Base-by-base conservation (phyloP, 2,329 filamentous ascomycete genomes). In the Hymenoscyphus repandus region DNA sequence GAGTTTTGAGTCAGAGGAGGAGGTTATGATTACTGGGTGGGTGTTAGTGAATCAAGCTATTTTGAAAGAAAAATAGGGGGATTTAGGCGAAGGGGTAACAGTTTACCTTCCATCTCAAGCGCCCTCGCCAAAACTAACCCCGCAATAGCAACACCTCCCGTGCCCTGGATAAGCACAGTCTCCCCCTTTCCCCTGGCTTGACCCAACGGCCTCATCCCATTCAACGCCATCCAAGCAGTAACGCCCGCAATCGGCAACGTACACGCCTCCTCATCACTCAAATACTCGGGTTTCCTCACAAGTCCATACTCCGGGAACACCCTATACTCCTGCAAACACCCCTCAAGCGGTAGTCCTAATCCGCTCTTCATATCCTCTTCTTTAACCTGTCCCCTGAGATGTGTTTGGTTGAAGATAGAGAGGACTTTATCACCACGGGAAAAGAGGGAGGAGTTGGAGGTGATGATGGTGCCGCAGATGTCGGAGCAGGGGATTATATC, bases 151-250 rank as follows among this genome's bases (percentile, higher is more conserved):
- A 81, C 77, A 2, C 75, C 77, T 1, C 77, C 77, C 0, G 77
- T 82, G 2, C 78, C 78, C 58, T 80, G 77, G 3, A 79, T 63
- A 12, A 81, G 62, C 5, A 80, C 72, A 1, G 69, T 69, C 55
- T 74, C 69, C 3, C 69, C 70, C 45, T 64, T 58, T 0, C 75
- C 76, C 1, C 74, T 72, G 17, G 73, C 71, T 46, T 77, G 67
- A 0, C 78, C 78, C 0, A 79, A 60, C 0, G 78, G 76, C 22
- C 76, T 70, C 69, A 81, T 76, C 41, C 78, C 76, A 64, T 85
- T 84, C 58, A 86, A 70, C 7, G 77, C 72, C 77, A 81, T 84
- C 80, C 79, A 85, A 0, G 82, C 82, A 2, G 83, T 85, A 30
- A 85, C 72, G 1, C 73, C 74, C 0, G 82, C 80, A 53, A 85